phyloP scores from a whole-genome alignment of 139 green algal species.

The Chlorella sorokiniana region DNA sequence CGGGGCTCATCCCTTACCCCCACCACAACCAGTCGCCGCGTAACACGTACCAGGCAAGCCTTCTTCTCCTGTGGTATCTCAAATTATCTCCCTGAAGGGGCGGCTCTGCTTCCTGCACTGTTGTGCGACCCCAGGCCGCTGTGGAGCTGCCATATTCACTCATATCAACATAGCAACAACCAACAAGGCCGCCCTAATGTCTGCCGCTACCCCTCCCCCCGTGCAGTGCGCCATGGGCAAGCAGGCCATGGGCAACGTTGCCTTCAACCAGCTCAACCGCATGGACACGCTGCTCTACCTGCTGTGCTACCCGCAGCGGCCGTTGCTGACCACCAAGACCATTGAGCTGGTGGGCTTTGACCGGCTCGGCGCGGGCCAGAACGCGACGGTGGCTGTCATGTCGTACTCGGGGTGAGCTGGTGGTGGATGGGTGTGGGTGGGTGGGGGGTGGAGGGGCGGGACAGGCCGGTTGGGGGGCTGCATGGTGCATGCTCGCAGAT shows the following conservation, averaged over 20 bases:
- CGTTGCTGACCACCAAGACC: constrained; percentile 96
- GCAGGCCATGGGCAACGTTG: constrained; percentile 99
- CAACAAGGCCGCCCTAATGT: neutral
- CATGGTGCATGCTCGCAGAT: too few relatives aligned
- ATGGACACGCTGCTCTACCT: constrained; percentile 99
- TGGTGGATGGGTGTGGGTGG: neutral
- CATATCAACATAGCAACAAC: neutral
- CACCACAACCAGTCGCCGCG: constrained; percentile 99
- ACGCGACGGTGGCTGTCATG: constrained; percentile 98
- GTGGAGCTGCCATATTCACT: neutral
- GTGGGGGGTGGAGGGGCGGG: too few relatives aligned
- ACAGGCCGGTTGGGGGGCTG: too few relatives aligned
- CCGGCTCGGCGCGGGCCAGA: constrained; percentile 96
- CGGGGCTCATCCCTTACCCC: constrained; percentile 96
- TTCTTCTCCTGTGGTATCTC: neutral
- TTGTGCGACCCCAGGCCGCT: too few relatives aligned
- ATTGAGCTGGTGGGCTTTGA: constrained; percentile 95
- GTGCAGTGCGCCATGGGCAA: constrained; percentile 98
- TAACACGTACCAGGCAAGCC: constrained; percentile 94
- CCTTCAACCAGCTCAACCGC: constrained; percentile 92
- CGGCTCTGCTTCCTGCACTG: too few relatives aligned
- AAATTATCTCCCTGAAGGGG: too few relatives aligned
- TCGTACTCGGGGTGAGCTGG: constrained; percentile 76
- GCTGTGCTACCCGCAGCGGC: constrained; percentile 93
- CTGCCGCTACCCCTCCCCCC: neutral